These are phyloP conservation scores for Yarrowia sp. DNA, from an alignment of 805 yeast species.

Conservation along the genomic window DNA sequence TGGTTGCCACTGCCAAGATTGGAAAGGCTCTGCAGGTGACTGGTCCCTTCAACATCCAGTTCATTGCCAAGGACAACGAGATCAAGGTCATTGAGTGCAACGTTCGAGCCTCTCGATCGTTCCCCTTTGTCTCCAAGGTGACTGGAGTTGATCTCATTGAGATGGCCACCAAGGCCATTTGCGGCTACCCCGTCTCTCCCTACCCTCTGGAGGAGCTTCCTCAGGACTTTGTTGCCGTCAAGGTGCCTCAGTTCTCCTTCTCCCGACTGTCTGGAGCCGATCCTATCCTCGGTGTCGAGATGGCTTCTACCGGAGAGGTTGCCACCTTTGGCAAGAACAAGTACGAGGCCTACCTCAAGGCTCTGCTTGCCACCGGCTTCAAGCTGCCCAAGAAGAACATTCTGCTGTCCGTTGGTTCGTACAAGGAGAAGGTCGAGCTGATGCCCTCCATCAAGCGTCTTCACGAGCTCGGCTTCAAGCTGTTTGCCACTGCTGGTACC, in stretches of 20 bases:
- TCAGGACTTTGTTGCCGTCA: constrained; percentile 89
- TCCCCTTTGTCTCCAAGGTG: constrained; percentile 97
- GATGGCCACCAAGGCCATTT: constrained; percentile 93
- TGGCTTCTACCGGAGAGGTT: constrained; percentile 99
- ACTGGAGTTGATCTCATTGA: constrained; percentile 95
- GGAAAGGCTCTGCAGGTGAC: constrained; percentile 93
- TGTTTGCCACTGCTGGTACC: constrained; percentile 98
- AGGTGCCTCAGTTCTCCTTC: constrained; percentile 97
- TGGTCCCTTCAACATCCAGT: constrained; percentile 97
- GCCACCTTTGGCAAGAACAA: constrained; percentile 95
- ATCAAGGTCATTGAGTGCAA: constrained; percentile 98
- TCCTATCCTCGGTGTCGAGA: constrained; percentile 96
- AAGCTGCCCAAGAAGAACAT: constrained; percentile 92
- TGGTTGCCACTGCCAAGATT: constrained; percentile 92
- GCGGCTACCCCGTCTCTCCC: constrained; percentile 81
- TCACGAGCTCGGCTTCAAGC: constrained; percentile 76
- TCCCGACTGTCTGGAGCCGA: constrained; percentile 96
- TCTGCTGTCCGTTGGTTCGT: constrained; percentile 91
- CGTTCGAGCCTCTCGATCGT: constrained; percentile 98
- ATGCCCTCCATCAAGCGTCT: constrained; percentile 81
- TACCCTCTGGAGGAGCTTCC: constrained; percentile 89
- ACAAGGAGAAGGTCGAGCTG: constrained; percentile 90
- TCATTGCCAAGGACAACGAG: constrained; percentile 91
- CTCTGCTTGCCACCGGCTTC: constrained; percentile 93
- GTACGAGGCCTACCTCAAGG: constrained; percentile 95